These are phyloP conservation scores for Annulohypoxylon truncatum DNA, from an alignment of 2,329 filamentous ascomycete species.

Conservation along the genomic window DNA sequence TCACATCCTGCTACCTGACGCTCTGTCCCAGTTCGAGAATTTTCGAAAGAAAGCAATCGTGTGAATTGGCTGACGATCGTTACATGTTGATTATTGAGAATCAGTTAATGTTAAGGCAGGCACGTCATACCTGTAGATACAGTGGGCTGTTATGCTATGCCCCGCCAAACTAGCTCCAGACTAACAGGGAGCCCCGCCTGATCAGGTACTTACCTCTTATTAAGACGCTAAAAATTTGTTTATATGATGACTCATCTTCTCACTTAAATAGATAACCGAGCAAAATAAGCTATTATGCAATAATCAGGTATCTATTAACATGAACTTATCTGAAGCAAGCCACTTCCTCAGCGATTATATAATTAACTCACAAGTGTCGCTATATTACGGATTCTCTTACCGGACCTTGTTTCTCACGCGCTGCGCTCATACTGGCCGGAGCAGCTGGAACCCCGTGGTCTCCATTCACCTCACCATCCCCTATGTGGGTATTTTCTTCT, in stretches of 20 bases:
- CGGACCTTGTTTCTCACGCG: slow-evolving; percentile 15
- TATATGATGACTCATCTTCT: neutral
- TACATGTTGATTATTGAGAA: slow-evolving; percentile 11
- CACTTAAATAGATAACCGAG: neutral
- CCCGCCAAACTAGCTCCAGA: slow-evolving; percentile 14
- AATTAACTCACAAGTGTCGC: neutral
- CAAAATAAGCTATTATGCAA: neutral
- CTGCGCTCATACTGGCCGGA: neutral
- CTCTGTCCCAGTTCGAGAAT: slow-evolving; percentile 21
- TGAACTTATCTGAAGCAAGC: neutral
- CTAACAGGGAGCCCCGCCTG: neutral
- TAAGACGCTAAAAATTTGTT: neutral
- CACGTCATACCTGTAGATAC: slow-evolving; percentile 7
- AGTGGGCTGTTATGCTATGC: slow-evolving; percentile 28
- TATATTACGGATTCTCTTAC: neutral
- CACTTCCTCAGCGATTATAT: neutral
- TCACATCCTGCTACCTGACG: neutral
- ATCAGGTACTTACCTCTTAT: too few relatives aligned
- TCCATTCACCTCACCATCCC: neutral
- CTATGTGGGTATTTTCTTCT: slow-evolving; percentile 4
- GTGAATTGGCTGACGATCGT: slow-evolving; percentile 18
- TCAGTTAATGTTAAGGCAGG: slow-evolving; percentile 4
- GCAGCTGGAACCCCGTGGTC: neutral
- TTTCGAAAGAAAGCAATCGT: slow-evolving; percentile 7
- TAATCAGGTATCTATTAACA: neutral